A percentile compares a stretch with the other conserved stretches of the same genome.
Evolutionary conservation across 352 stramenopile species (phyloP).

Genomic region (Phytophthora multivora): DNA sequence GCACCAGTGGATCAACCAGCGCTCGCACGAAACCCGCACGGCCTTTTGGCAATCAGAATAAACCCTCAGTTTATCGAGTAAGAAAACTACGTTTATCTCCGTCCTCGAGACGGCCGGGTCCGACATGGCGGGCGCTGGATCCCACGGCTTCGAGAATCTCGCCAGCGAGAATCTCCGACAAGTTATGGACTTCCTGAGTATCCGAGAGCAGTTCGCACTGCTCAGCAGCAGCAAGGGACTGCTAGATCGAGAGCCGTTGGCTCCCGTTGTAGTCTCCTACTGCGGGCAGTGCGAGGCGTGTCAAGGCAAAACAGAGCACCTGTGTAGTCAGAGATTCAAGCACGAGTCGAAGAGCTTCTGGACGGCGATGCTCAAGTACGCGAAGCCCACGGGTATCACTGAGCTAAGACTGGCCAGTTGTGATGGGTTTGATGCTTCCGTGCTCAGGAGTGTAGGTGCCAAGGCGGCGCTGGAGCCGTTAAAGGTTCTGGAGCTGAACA

Average conservation of each 20-base stretch:
- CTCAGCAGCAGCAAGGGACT: slow-evolving; percentile 49
- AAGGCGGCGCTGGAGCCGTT: slow-evolving; percentile 43
- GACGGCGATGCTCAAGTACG: slow-evolving; percentile 50
- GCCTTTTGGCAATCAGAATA: slow-evolving; percentile 70
- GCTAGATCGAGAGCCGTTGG: slow-evolving; percentile 45
- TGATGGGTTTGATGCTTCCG: slow-evolving; percentile 40
- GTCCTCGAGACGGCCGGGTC: neutral
- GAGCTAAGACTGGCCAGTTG: slow-evolving; percentile 66
- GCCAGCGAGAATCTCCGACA: slow-evolving; percentile 56
- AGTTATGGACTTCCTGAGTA: slow-evolving; percentile 59
- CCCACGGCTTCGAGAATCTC: slow-evolving; percentile 28
- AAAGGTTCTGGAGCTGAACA: slow-evolving; percentile 64
- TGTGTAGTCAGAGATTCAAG: slow-evolving; percentile 53
- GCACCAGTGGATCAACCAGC: slow-evolving; percentile 91
- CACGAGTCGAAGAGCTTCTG: slow-evolving; percentile 53
- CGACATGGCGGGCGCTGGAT: slow-evolving; percentile 12
- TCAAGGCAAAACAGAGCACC: slow-evolving; percentile 48
- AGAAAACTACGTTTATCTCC: slow-evolving; percentile 4
- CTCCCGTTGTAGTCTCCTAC: slow-evolving; percentile 52
- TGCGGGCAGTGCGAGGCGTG: slow-evolving; percentile 65
- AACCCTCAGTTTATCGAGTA: slow-evolving; percentile 17
- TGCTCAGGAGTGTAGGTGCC: slow-evolving; percentile 39
- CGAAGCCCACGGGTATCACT: slow-evolving; percentile 39
- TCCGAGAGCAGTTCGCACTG: slow-evolving; percentile 66
- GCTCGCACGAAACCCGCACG: slow-evolving; percentile 87